These are phyloP conservation scores for Hortiboletus rubellus DNA, from an alignment of 1,284 basidiomycete species.

Conservation along the genomic window DNA sequence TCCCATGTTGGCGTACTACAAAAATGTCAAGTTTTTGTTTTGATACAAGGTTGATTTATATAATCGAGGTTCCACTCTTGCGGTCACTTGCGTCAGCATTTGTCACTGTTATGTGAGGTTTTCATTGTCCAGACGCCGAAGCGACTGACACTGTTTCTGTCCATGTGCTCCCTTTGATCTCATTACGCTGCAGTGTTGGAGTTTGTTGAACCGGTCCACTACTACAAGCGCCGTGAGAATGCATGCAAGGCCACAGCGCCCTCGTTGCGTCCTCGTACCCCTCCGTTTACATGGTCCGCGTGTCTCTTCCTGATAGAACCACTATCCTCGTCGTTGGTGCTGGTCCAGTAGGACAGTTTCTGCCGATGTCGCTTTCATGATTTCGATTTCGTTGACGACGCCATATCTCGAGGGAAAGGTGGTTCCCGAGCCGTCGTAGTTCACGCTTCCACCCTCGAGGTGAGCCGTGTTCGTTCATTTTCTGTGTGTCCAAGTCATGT, in stretches of 20 bases:
- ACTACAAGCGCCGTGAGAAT: no score
- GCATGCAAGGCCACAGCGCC: no score
- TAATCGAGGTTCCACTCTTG: not conserved
- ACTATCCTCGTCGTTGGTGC: no score
- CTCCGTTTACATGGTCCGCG: no score
- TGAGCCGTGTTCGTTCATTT: not conserved
- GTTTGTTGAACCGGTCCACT: no score
- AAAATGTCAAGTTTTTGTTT: conserved; percentile 87
- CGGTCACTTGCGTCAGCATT: not conserved
- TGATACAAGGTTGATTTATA: conserved; percentile 31
- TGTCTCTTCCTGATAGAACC: no score
- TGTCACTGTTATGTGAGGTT: not conserved
- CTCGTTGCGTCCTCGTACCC: no score
- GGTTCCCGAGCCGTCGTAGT: conserved; percentile 42
- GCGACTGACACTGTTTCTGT: not conserved
- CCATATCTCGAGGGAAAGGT: conserved; percentile 26
- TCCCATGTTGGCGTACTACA: conserved; percentile 84
- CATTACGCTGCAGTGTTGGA: not conserved
- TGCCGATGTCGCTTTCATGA: conserved; percentile 31
- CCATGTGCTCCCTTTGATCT: not conserved
- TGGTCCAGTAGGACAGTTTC: conserved; percentile 3
- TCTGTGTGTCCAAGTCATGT: not conserved
- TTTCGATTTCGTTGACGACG: conserved; percentile 44
- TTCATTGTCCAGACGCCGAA: not conserved
- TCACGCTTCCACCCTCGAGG: conserved; percentile 46